Conservation (phyloP, 202 grass and related monocot species). For the Dendrocalamus latiflorus region DNA sequence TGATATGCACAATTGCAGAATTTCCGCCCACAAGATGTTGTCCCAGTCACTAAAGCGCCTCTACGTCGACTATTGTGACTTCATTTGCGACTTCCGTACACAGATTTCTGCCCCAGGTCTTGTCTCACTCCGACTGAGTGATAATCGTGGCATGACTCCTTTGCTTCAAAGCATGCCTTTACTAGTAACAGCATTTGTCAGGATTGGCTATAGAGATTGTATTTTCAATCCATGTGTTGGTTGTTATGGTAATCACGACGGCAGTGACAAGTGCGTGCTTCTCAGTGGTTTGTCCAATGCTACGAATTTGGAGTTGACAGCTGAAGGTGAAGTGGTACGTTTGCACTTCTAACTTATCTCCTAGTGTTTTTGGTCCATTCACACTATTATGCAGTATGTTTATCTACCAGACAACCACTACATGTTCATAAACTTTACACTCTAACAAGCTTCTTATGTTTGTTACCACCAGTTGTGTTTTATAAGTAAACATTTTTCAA, state of each 20-base stretch:
- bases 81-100: background rate
- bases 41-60: background rate
- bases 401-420: background rate
- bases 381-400: background rate
- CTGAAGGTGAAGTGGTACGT: background rate
- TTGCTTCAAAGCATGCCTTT: background rate
- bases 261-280: background rate
- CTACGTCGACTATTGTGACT: background rate
- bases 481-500: too few species aligned
- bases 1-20: background rate
- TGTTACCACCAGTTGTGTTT: too few species aligned
- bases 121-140: too few species aligned
- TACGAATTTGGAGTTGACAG: background rate
- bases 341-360: background rate
- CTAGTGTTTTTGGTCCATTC: background rate
- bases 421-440: background rate
- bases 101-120: constrained; percentile 10
- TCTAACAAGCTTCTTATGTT: too few species aligned
- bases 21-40: background rate
- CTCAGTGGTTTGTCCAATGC: background rate
- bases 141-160: background rate
- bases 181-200: background rate
- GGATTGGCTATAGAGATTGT: background rate
- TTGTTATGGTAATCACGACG: too few species aligned
- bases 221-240: too few species aligned